Conservation (phyloP, 2,329 filamentous ascomycete species). For the Aspergillus aculeatinus region DNA sequence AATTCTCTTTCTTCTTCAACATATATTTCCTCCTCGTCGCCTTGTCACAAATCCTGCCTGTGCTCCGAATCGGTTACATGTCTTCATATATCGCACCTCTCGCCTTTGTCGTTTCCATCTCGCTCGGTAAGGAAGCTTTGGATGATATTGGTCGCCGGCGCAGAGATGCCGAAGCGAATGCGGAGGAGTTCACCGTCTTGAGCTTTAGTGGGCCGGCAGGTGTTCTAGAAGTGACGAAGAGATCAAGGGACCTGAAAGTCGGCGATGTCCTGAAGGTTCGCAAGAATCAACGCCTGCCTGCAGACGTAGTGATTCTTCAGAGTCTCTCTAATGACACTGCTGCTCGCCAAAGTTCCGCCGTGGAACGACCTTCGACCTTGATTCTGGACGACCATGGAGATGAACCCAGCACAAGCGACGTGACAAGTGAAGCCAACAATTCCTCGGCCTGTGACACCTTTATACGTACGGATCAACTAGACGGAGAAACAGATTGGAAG, state of each 20-base stretch:
- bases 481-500: slow-evolving; percentile 99
- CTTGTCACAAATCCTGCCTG: slow-evolving; percentile 85
- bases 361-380: slow-evolving; percentile 27
- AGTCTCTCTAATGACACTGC: slow-evolving; percentile 62
- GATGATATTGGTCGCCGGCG: slow-evolving; percentile 86
- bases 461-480: slow-evolving; percentile 93
- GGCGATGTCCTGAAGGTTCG: slow-evolving; percentile 91
- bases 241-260: slow-evolving; percentile 84
- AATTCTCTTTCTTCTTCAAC: slow-evolving; percentile 99
- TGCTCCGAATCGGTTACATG: slow-evolving; percentile 87
- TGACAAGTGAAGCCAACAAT: slow-evolving; percentile 31
- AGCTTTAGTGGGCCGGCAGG: slow-evolving; percentile 57
- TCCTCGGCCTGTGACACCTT: slow-evolving; percentile 75
- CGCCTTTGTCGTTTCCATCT: slow-evolving; percentile 87
- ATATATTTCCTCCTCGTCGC: slow-evolving; percentile 97
- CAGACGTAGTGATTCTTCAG: slow-evolving; percentile 90
- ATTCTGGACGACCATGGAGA: slow-evolving; percentile 23
- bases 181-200: slow-evolving; percentile 80
- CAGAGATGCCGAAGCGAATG: slow-evolving; percentile 90
- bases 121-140: slow-evolving; percentile 90
- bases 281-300: slow-evolving; percentile 90
- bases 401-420: slow-evolving; percentile 16
- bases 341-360: slow-evolving; percentile 23
- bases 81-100: slow-evolving; percentile 91
- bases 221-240: slow-evolving; percentile 69